phyloP scores from a whole-genome alignment of 2,329 filamentous ascomycete genomes.

The Cyphellophora attinorum region DNA sequence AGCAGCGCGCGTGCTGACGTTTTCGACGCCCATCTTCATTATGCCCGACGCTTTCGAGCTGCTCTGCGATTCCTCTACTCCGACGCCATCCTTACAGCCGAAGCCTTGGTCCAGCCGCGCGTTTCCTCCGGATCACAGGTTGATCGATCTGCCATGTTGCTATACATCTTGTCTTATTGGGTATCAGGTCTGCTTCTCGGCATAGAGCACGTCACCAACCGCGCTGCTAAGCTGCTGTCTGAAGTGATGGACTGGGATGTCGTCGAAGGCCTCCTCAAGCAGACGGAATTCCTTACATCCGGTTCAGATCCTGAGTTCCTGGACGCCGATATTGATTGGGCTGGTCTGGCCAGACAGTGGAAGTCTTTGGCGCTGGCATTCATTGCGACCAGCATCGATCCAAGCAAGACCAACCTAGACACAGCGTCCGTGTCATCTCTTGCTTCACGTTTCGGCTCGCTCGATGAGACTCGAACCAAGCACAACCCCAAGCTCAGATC shows the following conservation, averaged over 20 bases:
- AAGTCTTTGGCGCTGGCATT: conserved; percentile 8
- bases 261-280: conserved; percentile 13
- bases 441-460: conserved; percentile 10
- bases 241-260: conserved; percentile 17
- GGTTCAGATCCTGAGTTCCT: not conserved
- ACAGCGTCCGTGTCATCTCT: conserved; percentile 2
- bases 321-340: not conserved
- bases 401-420: conserved; percentile 13
- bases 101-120: conserved; percentile 12
- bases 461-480: conserved; percentile 11
- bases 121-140: conserved; percentile 7
- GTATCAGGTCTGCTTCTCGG: conserved; percentile 17
- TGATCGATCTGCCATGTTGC: conserved; percentile 11
- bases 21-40: conserved; percentile 11
- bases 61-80: conserved; percentile 18
- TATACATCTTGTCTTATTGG: conserved; percentile 19
- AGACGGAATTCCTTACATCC: conserved; percentile 9
- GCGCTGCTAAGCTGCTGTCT: conserved; percentile 13
- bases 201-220: conserved; percentile 12
- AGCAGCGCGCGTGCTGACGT: no score
- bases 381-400: conserved; percentile 10
- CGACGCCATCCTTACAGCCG: conserved; percentile 13
- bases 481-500: conserved; percentile 16
- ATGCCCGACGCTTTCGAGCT: conserved; percentile 18
- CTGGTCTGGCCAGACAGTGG: not conserved